Conservation (phyloP, 2,329 filamentous ascomycete species). For the Colletotrichum australisinense region DNA sequence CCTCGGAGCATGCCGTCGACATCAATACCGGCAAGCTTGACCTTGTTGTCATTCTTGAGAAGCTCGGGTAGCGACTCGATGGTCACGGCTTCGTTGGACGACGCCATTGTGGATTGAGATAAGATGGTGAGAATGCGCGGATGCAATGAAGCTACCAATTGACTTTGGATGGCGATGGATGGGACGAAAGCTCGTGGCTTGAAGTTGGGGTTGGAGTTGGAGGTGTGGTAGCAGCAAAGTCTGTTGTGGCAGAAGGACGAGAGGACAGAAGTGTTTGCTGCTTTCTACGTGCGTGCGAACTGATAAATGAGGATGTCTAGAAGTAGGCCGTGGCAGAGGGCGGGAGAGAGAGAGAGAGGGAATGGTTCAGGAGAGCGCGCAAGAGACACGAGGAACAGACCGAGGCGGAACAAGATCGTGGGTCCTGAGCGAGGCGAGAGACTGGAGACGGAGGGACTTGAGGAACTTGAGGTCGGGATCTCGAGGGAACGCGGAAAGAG, state of each 20-base stretch:
- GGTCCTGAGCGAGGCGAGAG: neutral
- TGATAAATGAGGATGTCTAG: neutral
- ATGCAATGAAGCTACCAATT: slow-evolving; percentile 16
- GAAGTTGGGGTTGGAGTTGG: neutral
- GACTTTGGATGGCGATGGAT: slow-evolving; percentile 30
- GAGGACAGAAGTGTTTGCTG: neutral
- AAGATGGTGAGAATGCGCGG: neutral
- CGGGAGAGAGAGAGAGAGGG: neutral
- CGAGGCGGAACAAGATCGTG: slow-evolving; percentile 22
- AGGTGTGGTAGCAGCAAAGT: neutral
- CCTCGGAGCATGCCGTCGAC: slow-evolving; percentile 89
- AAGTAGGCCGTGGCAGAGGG: neutral
- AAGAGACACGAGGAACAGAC: neutral
- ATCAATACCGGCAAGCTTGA: slow-evolving; percentile 90
- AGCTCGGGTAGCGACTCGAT: slow-evolving; percentile 73
- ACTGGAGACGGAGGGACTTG: neutral
- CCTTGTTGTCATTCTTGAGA: slow-evolving; percentile 77
- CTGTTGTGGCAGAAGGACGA: neutral
- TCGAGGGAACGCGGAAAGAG: neutral
- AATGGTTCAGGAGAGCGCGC: neutral
- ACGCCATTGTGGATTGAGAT: slow-evolving; percentile 41
- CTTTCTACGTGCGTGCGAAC: neutral
- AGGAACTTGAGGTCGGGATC: neutral
- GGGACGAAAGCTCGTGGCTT: slow-evolving; percentile 22
- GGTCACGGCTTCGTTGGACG: slow-evolving; percentile 57